phyloP scores from a whole-genome alignment of 2,329 filamentous ascomycete genomes.

The Neofusicoccum laricinum region DNA sequence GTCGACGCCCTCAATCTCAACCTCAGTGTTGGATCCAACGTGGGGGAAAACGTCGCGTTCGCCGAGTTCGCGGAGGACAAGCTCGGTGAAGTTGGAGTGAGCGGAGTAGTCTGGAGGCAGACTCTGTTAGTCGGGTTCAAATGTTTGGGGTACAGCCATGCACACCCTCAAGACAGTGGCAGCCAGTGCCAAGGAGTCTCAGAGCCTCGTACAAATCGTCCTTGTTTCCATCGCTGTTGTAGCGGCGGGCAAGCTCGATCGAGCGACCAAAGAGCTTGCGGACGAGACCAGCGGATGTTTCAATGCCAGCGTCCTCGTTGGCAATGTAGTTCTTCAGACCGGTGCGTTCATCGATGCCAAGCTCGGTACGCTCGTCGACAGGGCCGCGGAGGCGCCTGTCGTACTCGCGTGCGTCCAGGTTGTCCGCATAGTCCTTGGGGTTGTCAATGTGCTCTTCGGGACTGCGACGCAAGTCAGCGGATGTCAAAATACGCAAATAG shows the following conservation, averaged over 20 bases:
- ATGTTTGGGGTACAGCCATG: not conserved
- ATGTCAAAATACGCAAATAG: not conserved
- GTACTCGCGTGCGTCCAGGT: slow-evolving; percentile 78
- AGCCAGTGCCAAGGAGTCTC: slow-evolving; percentile 78
- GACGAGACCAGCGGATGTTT: slow-evolving; percentile 77
- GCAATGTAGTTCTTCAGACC: slow-evolving; percentile 92
- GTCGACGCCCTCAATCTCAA: slow-evolving; percentile 66
- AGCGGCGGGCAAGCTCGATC: slow-evolving; percentile 77
- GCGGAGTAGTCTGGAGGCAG: slow-evolving; percentile 70
- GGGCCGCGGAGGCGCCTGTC: slow-evolving; percentile 78
- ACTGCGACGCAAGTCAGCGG: not conserved
- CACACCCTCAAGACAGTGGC: slow-evolving; percentile 79
- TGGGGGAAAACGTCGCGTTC: slow-evolving; percentile 82
- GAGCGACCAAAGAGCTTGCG: slow-evolving; percentile 68
- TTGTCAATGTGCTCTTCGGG: slow-evolving; percentile 82
- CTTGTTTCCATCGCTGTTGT: slow-evolving; percentile 63
- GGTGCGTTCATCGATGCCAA: slow-evolving; percentile 66
- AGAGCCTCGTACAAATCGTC: slow-evolving; percentile 85
- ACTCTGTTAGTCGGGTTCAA: not conserved
- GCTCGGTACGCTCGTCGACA: slow-evolving; percentile 73
- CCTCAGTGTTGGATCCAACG: slow-evolving; percentile 70
- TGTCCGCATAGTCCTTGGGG: slow-evolving; percentile 82
- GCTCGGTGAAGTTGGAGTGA: slow-evolving; percentile 89
- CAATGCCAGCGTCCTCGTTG: slow-evolving; percentile 73
- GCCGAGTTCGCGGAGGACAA: slow-evolving; percentile 83